phyloP scores from a whole-genome alignment of 257 asterid species.

The Solanum sejunctum region DNA sequence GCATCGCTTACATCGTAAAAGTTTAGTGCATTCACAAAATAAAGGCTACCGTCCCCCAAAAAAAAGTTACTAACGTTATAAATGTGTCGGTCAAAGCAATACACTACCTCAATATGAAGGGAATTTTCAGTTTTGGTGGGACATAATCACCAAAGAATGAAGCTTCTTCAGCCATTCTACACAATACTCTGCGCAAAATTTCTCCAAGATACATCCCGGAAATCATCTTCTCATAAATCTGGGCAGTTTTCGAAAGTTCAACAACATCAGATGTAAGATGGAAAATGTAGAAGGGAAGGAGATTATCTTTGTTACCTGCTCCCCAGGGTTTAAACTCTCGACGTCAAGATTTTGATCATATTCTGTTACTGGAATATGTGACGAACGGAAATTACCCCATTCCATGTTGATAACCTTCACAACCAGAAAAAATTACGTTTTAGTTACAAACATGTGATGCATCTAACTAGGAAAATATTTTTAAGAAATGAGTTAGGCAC shows the following conservation, averaged over 20 bases:
- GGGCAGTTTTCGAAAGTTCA: constrained; percentile 7
- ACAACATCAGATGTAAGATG: not conserved
- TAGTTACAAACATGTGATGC: not conserved
- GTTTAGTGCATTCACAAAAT: not conserved
- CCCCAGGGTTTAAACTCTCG: constrained; percentile 87
- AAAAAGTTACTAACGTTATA: not conserved
- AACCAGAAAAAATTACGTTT: not conserved
- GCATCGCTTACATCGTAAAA: not conserved
- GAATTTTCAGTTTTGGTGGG: constrained; percentile 58
- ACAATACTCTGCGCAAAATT: constrained; percentile 76
- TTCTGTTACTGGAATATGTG: constrained; percentile 80
- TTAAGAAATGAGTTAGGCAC: not conserved
- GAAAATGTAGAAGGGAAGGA: not conserved
- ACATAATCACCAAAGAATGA: constrained; percentile 55
- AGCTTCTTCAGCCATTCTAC: constrained; percentile 76
- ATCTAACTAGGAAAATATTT: not conserved
- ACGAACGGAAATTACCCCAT: constrained; percentile 88
- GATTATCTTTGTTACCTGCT: constrained; percentile 41
- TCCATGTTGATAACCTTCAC: constrained; percentile 89
- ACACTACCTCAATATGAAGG: constrained; percentile 62
- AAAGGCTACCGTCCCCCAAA: not conserved
- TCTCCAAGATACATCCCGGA: constrained; percentile 98
- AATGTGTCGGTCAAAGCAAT: not conserved
- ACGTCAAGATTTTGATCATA: constrained; percentile 67
- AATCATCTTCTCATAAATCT: constrained; percentile 80